Conservation (phyloP, 2,329 filamentous ascomycete genomes). For the Mycosphaerella arachidis region DNA sequence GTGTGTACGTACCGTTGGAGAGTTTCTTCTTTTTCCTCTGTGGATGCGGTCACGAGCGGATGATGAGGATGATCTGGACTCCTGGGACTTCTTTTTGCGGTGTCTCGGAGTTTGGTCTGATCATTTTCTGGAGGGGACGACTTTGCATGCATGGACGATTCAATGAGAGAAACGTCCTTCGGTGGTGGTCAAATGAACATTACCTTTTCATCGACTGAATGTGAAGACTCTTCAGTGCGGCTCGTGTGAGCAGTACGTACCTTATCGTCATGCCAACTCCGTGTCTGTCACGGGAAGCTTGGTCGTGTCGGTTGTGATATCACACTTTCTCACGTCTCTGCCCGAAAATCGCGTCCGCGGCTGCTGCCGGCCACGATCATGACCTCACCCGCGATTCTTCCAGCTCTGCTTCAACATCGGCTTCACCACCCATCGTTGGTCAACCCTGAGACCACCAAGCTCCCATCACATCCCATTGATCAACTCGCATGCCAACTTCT, state of each 20-base stretch:
- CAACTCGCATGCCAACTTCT: not conserved
- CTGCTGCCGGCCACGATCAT: not conserved
- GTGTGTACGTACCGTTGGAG: not conserved
- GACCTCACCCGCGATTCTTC: not conserved
- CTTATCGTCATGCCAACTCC: not conserved
- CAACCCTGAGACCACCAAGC: not conserved
- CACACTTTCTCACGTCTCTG: not conserved
- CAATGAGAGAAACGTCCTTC: not conserved
- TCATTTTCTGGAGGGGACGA: conserved; percentile 1
- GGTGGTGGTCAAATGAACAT: not conserved
- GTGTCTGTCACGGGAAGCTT: not conserved
- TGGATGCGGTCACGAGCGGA: conserved; percentile 7
- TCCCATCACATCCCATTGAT: not conserved
- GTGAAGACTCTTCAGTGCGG: not conserved
- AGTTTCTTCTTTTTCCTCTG: conserved; percentile 1
- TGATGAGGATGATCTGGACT: conserved; percentile 4
- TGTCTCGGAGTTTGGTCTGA: conserved; percentile 2
- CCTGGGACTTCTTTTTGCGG: conserved; percentile 1
- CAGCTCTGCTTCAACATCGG: conserved; percentile 4
- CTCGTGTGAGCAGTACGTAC: conserved; percentile 1
- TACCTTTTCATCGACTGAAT: not conserved
- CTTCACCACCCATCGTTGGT: not conserved
- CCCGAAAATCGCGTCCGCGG: not conserved
- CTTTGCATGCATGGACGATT: conserved; percentile 7
- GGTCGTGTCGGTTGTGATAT: not conserved